These are phyloP conservation scores for Aurifilum marmelostoma DNA, from an alignment of 2,329 filamentous ascomycete genomes.

Conservation along the genomic window DNA sequence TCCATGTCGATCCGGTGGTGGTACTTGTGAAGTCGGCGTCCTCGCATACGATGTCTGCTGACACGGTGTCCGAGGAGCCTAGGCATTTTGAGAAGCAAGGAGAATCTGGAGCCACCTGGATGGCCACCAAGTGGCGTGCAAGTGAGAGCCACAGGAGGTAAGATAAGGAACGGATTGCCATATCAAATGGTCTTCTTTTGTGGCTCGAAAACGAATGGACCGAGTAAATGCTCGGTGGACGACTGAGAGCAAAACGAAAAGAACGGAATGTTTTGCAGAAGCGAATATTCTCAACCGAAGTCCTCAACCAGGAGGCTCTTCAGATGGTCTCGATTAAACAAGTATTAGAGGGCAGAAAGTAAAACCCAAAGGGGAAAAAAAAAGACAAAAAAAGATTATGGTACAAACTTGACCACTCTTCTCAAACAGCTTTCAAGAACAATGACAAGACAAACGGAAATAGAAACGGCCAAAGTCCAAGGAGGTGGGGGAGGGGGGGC, in stretches of 20 bases:
- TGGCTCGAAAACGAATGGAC: neutral
- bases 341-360: conserved; percentile 22
- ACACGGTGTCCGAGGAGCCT: conserved; percentile 50
- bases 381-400: conserved; percentile 10
- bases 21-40: conserved; percentile 48
- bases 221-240: neutral
- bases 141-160: conserved; percentile 34
- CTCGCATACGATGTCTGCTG: conserved; percentile 51
- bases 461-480: conserved; percentile 3
- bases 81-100: conserved; percentile 57
- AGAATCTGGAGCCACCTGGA: conserved; percentile 58
- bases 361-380: conserved; percentile 5
- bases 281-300: conserved; percentile 7
- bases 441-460: conserved; percentile 8
- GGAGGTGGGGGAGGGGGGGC: neutral
- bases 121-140: conserved; percentile 39
- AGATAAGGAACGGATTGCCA: conserved; percentile 27
- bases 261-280: conserved; percentile 10
- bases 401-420: neutral
- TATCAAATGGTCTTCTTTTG: conserved; percentile 19
- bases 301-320: conserved; percentile 29
- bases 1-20: conserved; percentile 48
- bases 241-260: conserved; percentile 8
- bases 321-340: conserved; percentile 23
- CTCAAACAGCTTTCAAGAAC: neutral